Evolutionary conservation across 164 flowering plant species (phyloP).

Genomic region (Taxillus chinensis): DNA sequence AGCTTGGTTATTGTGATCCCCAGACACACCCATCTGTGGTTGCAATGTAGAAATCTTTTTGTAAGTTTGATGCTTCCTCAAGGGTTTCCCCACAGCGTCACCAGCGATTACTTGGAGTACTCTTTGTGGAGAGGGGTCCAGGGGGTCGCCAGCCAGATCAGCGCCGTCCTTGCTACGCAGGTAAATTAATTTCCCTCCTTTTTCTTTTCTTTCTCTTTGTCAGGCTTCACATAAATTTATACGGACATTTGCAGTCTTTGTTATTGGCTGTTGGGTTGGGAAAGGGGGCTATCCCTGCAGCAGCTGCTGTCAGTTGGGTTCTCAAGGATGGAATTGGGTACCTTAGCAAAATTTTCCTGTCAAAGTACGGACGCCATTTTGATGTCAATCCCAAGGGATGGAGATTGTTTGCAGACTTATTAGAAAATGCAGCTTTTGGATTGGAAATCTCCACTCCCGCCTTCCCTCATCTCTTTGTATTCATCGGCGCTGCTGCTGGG

Average conservation of each 20-base stretch:
- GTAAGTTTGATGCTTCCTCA: slow-evolving; percentile 67
- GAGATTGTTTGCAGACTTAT: slow-evolving; percentile 92
- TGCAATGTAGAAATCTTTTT: slow-evolving; percentile 31
- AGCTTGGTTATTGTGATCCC: not conserved
- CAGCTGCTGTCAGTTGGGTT: slow-evolving; percentile 97
- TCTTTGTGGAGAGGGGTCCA: slow-evolving; percentile 96
- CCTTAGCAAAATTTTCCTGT: slow-evolving; percentile 77
- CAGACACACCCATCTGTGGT: slow-evolving; percentile 20
- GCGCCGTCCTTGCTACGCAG: slow-evolving; percentile 90
- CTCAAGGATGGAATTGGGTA: slow-evolving; percentile 97
- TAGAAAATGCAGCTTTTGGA: slow-evolving; percentile 93
- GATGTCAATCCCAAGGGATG: slow-evolving; percentile 98
- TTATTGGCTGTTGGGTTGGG: slow-evolving; percentile 98
- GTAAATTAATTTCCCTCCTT: slow-evolving; percentile 15
- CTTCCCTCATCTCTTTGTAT: slow-evolving; percentile 77
- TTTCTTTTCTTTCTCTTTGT: not conserved
- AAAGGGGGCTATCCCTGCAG: slow-evolving; percentile 93
- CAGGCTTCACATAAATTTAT: not conserved
- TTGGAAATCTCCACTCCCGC: slow-evolving; percentile 94
- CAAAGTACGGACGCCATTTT: slow-evolving; percentile 92
- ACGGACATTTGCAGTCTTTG: slow-evolving; percentile 41
- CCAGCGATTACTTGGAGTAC: slow-evolving; percentile 84
- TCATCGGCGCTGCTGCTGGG: slow-evolving; percentile 88
- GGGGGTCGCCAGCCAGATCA: slow-evolving; percentile 89
- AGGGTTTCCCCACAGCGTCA: slow-evolving; percentile 80